Percentiles rank a stretch among this genome's conserved stretches.
Evolutionary conservation across 805 yeast species (phyloP).

Genomic region (Candida ponderosae): DNA sequence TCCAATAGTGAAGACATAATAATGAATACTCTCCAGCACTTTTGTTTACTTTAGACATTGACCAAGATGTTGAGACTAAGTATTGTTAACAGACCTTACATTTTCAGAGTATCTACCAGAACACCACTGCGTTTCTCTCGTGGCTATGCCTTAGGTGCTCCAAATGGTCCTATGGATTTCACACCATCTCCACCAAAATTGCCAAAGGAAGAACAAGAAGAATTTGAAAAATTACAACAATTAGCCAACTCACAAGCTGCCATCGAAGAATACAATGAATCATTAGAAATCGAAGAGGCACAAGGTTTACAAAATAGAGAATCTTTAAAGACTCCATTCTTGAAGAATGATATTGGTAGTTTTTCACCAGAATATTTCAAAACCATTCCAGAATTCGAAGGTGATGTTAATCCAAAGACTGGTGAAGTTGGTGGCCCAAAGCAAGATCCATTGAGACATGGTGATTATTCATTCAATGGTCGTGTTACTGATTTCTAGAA

Average conservation of each 20-base stretch:
- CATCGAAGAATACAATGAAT: constrained; percentile 62
- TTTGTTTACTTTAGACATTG: too few species aligned
- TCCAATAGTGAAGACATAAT: too few species aligned
- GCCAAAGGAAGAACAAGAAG: constrained; percentile 80
- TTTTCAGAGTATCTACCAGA: too few species aligned
- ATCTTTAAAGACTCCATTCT: constrained; percentile 24
- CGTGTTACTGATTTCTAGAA: constrained; percentile 85
- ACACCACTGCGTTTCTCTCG: too few species aligned
- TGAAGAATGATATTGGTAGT: constrained; percentile 49
- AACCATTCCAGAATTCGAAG: constrained; percentile 92
- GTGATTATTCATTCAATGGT: constrained; percentile 93
- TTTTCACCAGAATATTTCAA: constrained; percentile 65
- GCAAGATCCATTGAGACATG: constrained; percentile 88
- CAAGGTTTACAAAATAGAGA: constrained; percentile 20
- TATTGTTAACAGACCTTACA: too few species aligned
- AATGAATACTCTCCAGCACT: too few species aligned
- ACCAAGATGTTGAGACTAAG: too few species aligned
- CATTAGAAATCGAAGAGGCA: constrained; percentile 26
- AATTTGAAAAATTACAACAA: constrained; percentile 80
- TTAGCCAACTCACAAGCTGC: constrained; percentile 75
- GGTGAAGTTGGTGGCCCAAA: constrained; percentile 98
- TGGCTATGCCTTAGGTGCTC: too few species aligned
- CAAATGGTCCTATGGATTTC: constrained; percentile 3
- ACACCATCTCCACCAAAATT: constrained; percentile 56
- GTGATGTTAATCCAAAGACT: constrained; percentile 85